A percentile compares a stretch with the other conserved stretches of the same genome.
Evolutionary conservation across 805 yeast species (phyloP).

Genomic region (Diddensiella transvaalensis): DNA sequence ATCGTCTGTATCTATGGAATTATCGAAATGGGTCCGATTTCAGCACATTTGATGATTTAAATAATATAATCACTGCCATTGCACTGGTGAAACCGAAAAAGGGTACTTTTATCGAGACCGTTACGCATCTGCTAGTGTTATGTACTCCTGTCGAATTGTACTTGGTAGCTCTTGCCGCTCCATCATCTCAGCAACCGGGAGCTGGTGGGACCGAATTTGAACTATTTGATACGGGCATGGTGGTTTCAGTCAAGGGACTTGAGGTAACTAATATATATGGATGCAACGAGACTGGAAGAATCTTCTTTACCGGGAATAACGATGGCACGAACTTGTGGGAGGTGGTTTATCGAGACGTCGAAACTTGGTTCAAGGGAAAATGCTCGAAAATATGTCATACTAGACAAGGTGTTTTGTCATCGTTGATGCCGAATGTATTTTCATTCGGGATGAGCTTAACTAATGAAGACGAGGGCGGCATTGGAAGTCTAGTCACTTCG

Average conservation of each 20-base stretch:
- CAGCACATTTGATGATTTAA: conserved; percentile 76
- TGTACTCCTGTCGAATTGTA: conserved; percentile 79
- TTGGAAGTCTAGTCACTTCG: neutral
- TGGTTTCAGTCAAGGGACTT: conserved; percentile 75
- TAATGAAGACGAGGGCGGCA: neutral
- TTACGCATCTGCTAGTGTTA: conserved; percentile 67
- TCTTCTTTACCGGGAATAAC: conserved; percentile 78
- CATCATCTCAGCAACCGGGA: conserved; percentile 34
- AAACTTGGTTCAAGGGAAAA: conserved; percentile 81
- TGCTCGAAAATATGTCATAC: conserved; percentile 83
- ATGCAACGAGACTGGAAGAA: conserved; percentile 64
- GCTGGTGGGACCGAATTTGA: too few species aligned
- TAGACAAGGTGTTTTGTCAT: conserved; percentile 49
- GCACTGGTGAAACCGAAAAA: conserved; percentile 76
- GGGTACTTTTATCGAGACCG: conserved; percentile 73
- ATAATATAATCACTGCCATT: conserved; percentile 72
- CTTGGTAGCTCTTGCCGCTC: conserved; percentile 66
- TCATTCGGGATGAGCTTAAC: neutral
- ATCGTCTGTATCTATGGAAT: conserved; percentile 82
- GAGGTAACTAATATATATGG: conserved; percentile 60
- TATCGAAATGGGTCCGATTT: conserved; percentile 59
- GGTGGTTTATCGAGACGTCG: conserved; percentile 73
- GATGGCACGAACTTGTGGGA: conserved; percentile 84
- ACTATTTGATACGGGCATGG: conserved; percentile 77
- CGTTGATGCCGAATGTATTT: conserved; percentile 19